These are phyloP conservation scores for Pichia ethanolica DNA, from an alignment of 805 yeast species.

Conservation along the genomic window DNA sequence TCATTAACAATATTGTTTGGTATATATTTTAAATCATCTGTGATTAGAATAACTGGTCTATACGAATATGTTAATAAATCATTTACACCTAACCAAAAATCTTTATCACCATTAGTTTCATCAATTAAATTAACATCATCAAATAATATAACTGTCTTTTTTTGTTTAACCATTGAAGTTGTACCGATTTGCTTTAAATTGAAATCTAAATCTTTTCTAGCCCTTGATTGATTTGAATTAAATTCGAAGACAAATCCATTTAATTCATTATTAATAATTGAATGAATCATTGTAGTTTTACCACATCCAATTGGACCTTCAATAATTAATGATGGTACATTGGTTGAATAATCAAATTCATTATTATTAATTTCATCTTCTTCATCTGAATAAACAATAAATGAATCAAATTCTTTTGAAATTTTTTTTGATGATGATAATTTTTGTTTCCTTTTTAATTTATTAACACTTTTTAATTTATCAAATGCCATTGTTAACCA, in stretches of 20 bases:
- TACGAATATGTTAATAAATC: constrained; percentile 41
- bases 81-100: constrained; percentile 70
- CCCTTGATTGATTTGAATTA: constrained; percentile 65
- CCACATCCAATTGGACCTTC: constrained; percentile 72
- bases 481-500: constrained; percentile 39
- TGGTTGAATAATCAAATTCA: constrained; percentile 13
- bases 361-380: constrained; percentile 27
- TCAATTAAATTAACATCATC: constrained; percentile 84
- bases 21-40: constrained; percentile 19
- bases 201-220: constrained; percentile 60
- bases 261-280: constrained; percentile 49
- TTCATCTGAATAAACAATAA: constrained; percentile 32
- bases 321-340: constrained; percentile 57
- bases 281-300: constrained; percentile 66
- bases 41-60: constrained; percentile 29
- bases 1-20: constrained; percentile 25
- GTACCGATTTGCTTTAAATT: constrained; percentile 74
- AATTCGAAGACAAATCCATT: constrained; percentile 75
- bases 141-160: constrained; percentile 61
- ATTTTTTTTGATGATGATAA: constrained; percentile 17
- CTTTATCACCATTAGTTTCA: constrained; percentile 57
- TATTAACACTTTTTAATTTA: constrained; percentile 22
- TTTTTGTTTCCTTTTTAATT: constrained; percentile 20
- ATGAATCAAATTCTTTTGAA: constrained; percentile 25
- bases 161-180: constrained; percentile 62